These are phyloP conservation scores for Psilocybe cyanescens DNA, from an alignment of 768 basidiomycete genomes.

Conservation along the genomic window DNA sequence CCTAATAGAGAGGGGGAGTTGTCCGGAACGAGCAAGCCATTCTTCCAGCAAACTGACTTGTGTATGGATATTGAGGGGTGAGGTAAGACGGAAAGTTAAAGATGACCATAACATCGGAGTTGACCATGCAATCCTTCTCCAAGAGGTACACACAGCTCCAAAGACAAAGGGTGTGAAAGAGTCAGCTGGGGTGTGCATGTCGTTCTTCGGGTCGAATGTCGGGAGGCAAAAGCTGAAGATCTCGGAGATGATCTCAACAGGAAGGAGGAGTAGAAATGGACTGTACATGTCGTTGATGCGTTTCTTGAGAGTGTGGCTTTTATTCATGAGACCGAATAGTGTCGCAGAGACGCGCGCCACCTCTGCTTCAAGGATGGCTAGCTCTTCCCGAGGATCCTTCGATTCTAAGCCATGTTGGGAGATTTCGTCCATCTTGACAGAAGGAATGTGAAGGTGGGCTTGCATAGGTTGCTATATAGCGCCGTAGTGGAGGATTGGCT, in stretches of 20 bases:
- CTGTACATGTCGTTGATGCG: conserved; percentile 20
- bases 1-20: conserved; percentile 26
- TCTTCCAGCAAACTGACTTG: conserved; percentile 26
- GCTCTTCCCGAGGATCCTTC: conserved; percentile 20
- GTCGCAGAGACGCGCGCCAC: conserved; percentile 13
- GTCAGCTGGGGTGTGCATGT: conserved; percentile 3
- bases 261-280: conserved; percentile 20
- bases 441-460: too few species aligned
- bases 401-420: neutral
- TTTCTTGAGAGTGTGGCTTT: conserved; percentile 13
- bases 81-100: conserved; percentile 22
- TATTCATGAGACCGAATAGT: neutral
- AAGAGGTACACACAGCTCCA: conserved; percentile 30
- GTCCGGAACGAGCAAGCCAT: conserved; percentile 31
- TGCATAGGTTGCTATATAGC: too few species aligned
- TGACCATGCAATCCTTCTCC: conserved; percentile 33
- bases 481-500: too few species aligned
- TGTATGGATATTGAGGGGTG: conserved; percentile 16
- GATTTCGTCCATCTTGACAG: neutral
- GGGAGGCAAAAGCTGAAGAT: conserved; percentile 23
- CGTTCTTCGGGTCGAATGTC: conserved; percentile 6
- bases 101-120: conserved; percentile 31
- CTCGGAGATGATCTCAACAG: conserved; percentile 24
- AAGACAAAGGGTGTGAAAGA: conserved; percentile 23
- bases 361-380: conserved; percentile 17